These are phyloP conservation scores for Alternaria panax DNA, from an alignment of 2,329 filamentous ascomycete genomes.

Conservation along the genomic window DNA sequence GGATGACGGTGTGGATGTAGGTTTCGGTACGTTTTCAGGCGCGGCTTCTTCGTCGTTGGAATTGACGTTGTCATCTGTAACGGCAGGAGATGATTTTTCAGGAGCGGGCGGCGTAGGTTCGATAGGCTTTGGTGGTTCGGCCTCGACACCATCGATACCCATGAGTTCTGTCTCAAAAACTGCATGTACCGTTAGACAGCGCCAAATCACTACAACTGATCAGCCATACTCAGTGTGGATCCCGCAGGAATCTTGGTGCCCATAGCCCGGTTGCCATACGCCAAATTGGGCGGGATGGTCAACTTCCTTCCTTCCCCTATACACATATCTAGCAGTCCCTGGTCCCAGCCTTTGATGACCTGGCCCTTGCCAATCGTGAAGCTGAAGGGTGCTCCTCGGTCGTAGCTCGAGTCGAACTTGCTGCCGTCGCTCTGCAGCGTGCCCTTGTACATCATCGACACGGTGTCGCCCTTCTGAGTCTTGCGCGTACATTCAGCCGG, in stretches of 20 bases:
- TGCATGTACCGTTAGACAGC: slow-evolving; percentile 44
- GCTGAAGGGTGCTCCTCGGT: slow-evolving; percentile 75
- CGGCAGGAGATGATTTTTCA: slow-evolving; percentile 9
- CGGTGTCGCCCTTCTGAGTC: slow-evolving; percentile 55
- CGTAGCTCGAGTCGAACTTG: slow-evolving; percentile 85
- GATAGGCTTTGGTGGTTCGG: slow-evolving; percentile 20
- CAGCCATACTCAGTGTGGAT: slow-evolving; percentile 72
- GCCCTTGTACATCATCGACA: slow-evolving; percentile 60
- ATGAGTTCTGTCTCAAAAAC: slow-evolving; percentile 93
- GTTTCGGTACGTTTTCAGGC: slow-evolving; percentile 15
- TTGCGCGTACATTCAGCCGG: slow-evolving; percentile 54
- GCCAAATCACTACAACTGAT: background rate
- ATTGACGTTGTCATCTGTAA: slow-evolving; percentile 16
- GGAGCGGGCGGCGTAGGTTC: background rate
- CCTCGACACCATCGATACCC: slow-evolving; percentile 69
- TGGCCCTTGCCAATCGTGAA: slow-evolving; percentile 82
- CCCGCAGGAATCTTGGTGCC: slow-evolving; percentile 77
- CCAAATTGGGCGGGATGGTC: slow-evolving; percentile 86
- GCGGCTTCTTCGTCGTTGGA: slow-evolving; percentile 16
- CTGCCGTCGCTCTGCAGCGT: slow-evolving; percentile 66
- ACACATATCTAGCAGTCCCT: slow-evolving; percentile 92
- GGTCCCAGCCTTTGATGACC: slow-evolving; percentile 95
- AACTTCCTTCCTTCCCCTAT: slow-evolving; percentile 89
- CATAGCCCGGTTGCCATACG: slow-evolving; percentile 77
- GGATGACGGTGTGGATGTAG: slow-evolving; percentile 20